Conservation (phyloP, 1,139 yeast genomes). For the Meyerozyma guilliermondii region DNA sequence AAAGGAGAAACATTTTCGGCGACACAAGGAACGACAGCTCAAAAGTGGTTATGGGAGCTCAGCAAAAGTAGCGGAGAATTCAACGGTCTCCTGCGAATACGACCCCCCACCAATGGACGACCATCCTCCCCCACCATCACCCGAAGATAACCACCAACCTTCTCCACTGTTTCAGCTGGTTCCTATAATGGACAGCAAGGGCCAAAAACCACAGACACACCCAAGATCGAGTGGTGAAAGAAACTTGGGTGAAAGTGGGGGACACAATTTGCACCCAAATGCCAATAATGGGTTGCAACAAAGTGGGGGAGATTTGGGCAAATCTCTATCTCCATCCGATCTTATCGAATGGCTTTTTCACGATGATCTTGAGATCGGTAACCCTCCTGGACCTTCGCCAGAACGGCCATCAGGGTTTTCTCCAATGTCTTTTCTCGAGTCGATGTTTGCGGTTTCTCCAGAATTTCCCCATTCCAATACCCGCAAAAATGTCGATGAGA, state of each 20-base stretch:
- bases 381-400: slow-evolving; percentile 9
- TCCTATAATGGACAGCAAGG: too few relatives aligned
- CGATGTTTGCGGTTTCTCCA: slow-evolving; percentile 27
- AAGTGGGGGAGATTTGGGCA: neutral
- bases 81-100: neutral
- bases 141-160: neutral
- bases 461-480: slow-evolving; percentile 24
- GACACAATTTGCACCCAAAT: too few relatives aligned
- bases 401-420: slow-evolving; percentile 17
- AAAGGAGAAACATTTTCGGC: slow-evolving; percentile 31
- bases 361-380: slow-evolving; percentile 14
- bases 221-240: too few relatives aligned
- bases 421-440: slow-evolving; percentile 23
- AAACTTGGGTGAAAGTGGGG: too few relatives aligned
- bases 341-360: slow-evolving; percentile 27
- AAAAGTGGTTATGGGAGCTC: slow-evolving; percentile 5
- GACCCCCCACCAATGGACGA: slow-evolving; percentile 1
- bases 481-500: slow-evolving; percentile 21
- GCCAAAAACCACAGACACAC: too few relatives aligned
- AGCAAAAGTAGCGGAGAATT: slow-evolving; percentile 3
- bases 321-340: slow-evolving; percentile 22
- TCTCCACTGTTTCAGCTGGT: neutral
- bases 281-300: too few relatives aligned
- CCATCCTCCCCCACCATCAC: neutral
- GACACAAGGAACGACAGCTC: slow-evolving; percentile 18